Base-by-base conservation (phyloP, 805 yeast genomes). In the Cephaloascus fragrans region DNA sequence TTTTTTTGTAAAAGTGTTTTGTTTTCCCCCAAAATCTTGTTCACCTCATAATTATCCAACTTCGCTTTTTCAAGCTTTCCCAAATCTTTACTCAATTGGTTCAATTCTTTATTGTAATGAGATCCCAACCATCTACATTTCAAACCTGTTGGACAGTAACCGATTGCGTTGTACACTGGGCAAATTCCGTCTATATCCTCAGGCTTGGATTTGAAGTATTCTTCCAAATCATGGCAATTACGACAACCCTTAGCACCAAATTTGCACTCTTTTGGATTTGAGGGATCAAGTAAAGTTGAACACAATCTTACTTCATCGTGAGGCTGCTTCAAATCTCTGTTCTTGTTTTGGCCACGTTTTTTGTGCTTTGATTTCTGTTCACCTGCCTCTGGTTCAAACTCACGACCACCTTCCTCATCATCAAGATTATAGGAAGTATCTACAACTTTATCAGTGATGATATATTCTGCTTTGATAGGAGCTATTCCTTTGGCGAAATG, bases 141-240 rank as follows among this genome's bases (percentile, higher is more conserved):
- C 49, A 85, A 61, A 0, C 98, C 98, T 44, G 83, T 74, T 3
- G 96, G 95, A 67, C 99, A 93, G 52, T 76, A 80, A 0, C 99
- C 99, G 28, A 86, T 65, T 1, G 83, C 81, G 26, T 64, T 65
- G 53, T 64, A 88, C 3, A 86, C 96, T 0, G 98, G 97, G 60
- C 99, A 93, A 2, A 51, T 52, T 0, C 95, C 94, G 8, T 69
- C 74, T 18, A 86, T 62, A 55, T 93, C 97, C 0, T 61, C 68
- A 1, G 77, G 82, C 56, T 93, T 90, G 18, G 73, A 56, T 0
- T 53, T 61, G 23, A 93, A 56, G 50, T 87, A 93, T 36, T 58
- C 66, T 3, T 67, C 70, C 18, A 88, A 55, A 59, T 88, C 83
- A 61, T 93, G 99, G 36, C 78, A 74, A 53, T 69, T 83, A 42